Evolutionary conservation across 2,329 filamentous ascomycete genomes (phyloP).

Genomic region (Pseudogymnoascus sp.): DNA sequence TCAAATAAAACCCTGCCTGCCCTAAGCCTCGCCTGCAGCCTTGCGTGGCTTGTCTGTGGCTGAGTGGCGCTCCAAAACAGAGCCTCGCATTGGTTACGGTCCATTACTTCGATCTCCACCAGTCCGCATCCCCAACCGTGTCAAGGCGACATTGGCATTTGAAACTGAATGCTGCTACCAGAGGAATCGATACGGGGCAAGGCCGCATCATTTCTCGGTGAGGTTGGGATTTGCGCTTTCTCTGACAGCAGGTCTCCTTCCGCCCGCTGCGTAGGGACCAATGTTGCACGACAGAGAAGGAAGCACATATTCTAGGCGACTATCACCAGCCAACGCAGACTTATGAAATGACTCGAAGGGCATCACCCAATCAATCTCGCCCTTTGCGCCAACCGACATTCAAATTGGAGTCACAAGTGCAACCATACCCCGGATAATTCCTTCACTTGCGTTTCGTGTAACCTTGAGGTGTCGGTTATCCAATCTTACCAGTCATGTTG

Average conservation of each 20-base stretch:
- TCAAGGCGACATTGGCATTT: conserved; percentile 4
- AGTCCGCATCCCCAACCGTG: not conserved
- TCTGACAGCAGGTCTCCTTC: not conserved
- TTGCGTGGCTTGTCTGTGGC: not conserved
- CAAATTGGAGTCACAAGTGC: not conserved
- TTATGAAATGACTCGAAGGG: not conserved
- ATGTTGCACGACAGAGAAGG: not conserved
- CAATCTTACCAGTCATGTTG: not conserved
- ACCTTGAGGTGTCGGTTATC: not conserved
- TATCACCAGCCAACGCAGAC: not conserved
- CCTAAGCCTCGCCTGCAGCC: not conserved
- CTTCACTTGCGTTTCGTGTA: not conserved
- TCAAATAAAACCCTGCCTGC: no score
- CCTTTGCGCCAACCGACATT: not conserved
- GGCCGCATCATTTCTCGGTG: not conserved
- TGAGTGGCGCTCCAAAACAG: not conserved
- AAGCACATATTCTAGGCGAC: not conserved
- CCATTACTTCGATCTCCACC: not conserved
- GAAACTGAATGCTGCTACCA: not conserved
- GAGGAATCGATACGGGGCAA: not conserved
- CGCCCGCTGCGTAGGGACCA: not conserved
- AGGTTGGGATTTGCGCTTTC: not conserved
- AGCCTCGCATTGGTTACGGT: not conserved
- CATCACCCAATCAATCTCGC: not conserved
- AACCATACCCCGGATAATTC: not conserved